phyloP scores from a whole-genome alignment of 495 filamentous ascomycete species.

The Penicillium manginii region DNA sequence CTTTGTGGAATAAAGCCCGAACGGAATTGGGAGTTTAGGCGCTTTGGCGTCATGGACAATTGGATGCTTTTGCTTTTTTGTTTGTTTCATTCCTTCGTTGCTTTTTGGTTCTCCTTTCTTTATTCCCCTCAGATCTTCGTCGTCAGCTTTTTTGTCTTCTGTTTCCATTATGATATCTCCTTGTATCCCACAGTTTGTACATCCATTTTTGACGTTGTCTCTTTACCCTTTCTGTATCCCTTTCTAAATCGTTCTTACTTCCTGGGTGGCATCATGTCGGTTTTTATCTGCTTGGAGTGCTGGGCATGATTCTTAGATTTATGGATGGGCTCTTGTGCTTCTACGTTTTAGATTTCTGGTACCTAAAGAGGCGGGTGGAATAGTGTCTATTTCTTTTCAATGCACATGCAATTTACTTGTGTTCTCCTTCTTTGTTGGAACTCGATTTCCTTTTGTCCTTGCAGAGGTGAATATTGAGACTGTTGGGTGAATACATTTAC shows the following conservation, averaged over 20 bases:
- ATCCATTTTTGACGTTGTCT: neutral
- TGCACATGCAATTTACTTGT: neutral
- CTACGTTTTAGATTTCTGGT: slow-evolving; percentile 5
- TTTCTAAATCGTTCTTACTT: neutral
- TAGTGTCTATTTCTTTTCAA: neutral
- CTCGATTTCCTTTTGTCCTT: neutral
- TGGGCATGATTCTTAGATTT: neutral
- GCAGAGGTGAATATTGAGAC: neutral
- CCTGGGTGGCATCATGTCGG: neutral
- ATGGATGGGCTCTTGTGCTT: neutral
- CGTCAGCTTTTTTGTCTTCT: neutral
- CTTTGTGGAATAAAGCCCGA: slow-evolving; percentile 15
- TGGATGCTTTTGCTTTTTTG: neutral
- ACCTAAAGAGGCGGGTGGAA: neutral
- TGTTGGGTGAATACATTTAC: neutral
- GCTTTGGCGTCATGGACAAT: slow-evolving; percentile 7
- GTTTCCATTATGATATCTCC: neutral
- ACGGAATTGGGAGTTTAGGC: slow-evolving; percentile 11
- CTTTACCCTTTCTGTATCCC: neutral
- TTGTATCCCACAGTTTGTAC: too few relatives aligned
- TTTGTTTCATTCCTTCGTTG: neutral
- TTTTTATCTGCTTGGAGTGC: neutral
- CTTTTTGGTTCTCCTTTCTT: too few relatives aligned
- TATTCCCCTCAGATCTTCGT: neutral
- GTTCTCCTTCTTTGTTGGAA: too few relatives aligned